These are phyloP conservation scores for Verticillium longisporum DNA, from an alignment of 2,329 filamentous ascomycete species.

Conservation along the genomic window DNA sequence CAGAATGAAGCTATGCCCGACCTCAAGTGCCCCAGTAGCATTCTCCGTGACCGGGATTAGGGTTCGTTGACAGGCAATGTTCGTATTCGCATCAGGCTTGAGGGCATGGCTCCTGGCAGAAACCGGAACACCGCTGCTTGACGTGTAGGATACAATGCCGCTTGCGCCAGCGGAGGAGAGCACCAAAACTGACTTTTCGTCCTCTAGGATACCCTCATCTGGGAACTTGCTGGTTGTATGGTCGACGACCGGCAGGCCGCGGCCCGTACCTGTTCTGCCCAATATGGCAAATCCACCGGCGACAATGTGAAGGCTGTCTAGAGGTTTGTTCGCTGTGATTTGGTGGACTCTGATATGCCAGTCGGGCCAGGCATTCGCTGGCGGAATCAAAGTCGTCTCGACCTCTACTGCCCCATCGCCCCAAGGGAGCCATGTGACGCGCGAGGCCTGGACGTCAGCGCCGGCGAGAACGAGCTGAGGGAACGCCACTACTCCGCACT, in stretches of 20 bases:
- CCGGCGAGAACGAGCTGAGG: background rate
- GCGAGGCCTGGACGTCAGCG: background rate
- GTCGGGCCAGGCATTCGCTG: constrained; percentile 22
- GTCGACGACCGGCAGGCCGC: background rate
- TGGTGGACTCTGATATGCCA: constrained; percentile 23
- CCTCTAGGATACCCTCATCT: constrained; percentile 2
- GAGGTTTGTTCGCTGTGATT: background rate
- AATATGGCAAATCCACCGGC: constrained; percentile 18
- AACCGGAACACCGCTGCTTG: too few relatives aligned
- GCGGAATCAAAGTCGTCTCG: constrained; percentile 20
- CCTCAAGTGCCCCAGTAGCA: background rate
- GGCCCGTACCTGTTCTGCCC: background rate
- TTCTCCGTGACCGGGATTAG: constrained; percentile 10
- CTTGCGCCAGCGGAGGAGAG: constrained; percentile 3
- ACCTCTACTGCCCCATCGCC: constrained; percentile 17
- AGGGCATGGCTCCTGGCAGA: constrained; percentile 2
- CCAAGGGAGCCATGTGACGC: constrained; percentile 17
- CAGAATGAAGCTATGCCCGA: background rate
- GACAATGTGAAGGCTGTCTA: constrained; percentile 6
- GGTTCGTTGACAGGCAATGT: constrained; percentile 14
- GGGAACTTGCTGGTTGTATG: background rate
- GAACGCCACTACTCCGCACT: constrained; percentile 10
- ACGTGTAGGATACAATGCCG: background rate
- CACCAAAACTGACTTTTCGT: background rate
- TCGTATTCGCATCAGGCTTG: constrained; percentile 19